Percentiles rank a stretch among this genome's conserved stretches.
phyloP scores from a whole-genome alignment of 495 filamentous ascomycete species.

The Tricharina praecox region DNA sequence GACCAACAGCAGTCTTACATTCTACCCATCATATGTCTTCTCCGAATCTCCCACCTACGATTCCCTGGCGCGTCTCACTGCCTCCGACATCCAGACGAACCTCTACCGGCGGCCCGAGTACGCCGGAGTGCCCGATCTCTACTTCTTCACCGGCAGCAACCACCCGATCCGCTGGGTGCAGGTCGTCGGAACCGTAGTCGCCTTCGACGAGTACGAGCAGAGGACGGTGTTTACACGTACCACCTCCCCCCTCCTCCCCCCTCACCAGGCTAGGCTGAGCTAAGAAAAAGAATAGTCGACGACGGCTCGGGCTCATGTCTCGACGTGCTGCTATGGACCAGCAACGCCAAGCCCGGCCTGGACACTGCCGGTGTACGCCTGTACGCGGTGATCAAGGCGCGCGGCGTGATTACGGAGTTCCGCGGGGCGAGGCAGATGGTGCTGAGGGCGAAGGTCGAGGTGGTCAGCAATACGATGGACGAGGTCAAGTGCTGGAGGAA shows the following conservation, averaged over 20 bases:
- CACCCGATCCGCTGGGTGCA: conserved; percentile 80
- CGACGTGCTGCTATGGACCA: conserved; percentile 33
- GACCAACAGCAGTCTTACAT: conserved; percentile 25
- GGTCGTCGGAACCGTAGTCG: conserved; percentile 60
- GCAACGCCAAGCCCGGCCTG: too few species aligned
- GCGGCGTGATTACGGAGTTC: conserved; percentile 52
- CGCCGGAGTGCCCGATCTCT: conserved; percentile 30
- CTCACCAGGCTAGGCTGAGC: too few species aligned
- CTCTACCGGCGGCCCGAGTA: conserved; percentile 43
- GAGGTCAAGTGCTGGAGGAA: conserved; percentile 67
- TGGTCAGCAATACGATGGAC: conserved; percentile 46
- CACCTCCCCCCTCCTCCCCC: too few species aligned
- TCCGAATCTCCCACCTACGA: conserved; percentile 64
- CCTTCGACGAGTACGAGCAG: conserved; percentile 44
- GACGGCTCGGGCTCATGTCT: conserved; percentile 71
- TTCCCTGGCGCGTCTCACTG: conserved; percentile 65
- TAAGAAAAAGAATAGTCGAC: too few species aligned
- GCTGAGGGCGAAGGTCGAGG: conserved; percentile 43
- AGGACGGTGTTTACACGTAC: conserved; percentile 5
- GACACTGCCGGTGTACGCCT: conserved; percentile 42
- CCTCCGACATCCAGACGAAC: conserved; percentile 44
- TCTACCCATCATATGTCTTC: conserved; percentile 80
- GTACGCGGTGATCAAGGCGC: conserved; percentile 56
- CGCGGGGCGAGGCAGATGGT: conserved; percentile 47
- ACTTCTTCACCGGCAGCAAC: conserved; percentile 56